Evolutionary conservation across 768 basidiomycete genomes (phyloP).

Genomic region (Russula emetica): DNA sequence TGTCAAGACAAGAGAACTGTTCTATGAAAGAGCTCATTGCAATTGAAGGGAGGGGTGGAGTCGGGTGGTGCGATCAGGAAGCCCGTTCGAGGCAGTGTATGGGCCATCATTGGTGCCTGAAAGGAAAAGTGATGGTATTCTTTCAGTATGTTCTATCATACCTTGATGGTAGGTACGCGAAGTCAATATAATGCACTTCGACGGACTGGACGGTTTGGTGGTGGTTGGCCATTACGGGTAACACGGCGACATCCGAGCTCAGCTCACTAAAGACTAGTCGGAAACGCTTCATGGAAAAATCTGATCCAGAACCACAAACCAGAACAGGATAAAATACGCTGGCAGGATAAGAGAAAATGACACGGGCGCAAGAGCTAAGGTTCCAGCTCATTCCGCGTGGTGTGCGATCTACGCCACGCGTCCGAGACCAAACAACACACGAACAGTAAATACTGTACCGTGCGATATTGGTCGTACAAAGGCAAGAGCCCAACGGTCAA

Average conservation of each 20-base stretch:
- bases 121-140: neutral
- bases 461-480: neutral
- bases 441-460: neutral
- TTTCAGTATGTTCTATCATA: neutral
- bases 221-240: neutral
- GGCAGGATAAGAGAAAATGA: neutral
- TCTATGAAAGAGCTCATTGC: neutral
- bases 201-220: neutral
- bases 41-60: neutral
- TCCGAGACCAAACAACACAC: neutral
- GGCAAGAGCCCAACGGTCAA: neutral
- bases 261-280: neutral
- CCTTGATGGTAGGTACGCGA: neutral
- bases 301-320: neutral
- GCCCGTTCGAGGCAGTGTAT: neutral
- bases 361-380: neutral
- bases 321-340: conserved; percentile 12
- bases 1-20: neutral
- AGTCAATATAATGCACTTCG: neutral
- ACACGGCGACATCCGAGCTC: neutral
- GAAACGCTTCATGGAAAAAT: neutral
- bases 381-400: neutral
- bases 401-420: neutral
- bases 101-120: neutral
- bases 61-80: neutral